Evolutionary conservation across 2,329 filamentous ascomycete species (phyloP), one percentile per base, ranked within the genome.

Genomic region (Epichloe typhina): DNA sequence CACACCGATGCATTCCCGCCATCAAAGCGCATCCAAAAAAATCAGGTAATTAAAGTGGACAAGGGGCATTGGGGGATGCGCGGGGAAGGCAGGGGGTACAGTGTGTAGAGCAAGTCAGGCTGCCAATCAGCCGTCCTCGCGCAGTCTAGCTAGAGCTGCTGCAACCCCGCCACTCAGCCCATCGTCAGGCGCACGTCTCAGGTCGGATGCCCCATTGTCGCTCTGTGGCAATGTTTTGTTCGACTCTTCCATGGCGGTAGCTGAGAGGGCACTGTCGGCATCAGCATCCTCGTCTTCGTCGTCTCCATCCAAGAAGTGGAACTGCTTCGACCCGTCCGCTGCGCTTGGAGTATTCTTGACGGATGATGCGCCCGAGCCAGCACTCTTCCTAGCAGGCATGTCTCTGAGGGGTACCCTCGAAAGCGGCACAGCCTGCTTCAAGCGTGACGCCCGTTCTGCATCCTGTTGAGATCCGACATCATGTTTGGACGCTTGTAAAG

Each of bases 91-190:
- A 26, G 26, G 26, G 26, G 23, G 23, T 26, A 19, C 19, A 19
- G 19, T 19, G 19, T 3, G 23, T 23, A 7, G 19, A 39, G n/a
- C 21, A 13, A 13, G 13, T 17, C 38, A 26, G 36, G 41, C 41
- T 19, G 19, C 19, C 19, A 19, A 37, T 49, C 54, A 66, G 44
- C 59, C 61, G 13, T 56, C 57, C 50, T 80, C 68, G 50, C 79
- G 69, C 23, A 84, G 63, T 55, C 69, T 80, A 7, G 79, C 79
- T 53, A 84, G 60, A 15, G 81, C 81, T 35, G 77, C 78, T 44
- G 80, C 78, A 45, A 84, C 66, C 2, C 81, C 79, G 44, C 72
- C 77, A 53, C 72, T 73, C 5, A 84, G 64, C 35, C 72, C 64
- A 5, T 40, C 42, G 12, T 46, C 46, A 9, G 41, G 23, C n/a